Base-by-base conservation (phyloP, 176 grass and related monocot species). In the Aegilops longissima region DNA sequence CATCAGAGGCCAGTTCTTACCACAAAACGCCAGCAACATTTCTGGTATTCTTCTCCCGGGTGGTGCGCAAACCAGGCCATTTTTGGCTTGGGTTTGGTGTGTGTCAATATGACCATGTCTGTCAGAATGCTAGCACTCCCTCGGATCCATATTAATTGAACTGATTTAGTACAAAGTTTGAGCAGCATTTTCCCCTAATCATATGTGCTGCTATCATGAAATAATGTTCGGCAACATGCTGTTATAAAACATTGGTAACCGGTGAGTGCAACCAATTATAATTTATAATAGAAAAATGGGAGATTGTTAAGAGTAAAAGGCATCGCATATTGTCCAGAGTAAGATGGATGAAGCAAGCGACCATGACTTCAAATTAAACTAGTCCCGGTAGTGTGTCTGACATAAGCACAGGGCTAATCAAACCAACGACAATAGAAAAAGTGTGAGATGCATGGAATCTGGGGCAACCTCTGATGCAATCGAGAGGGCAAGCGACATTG, bases 361-460 rank as follows among this genome's bases (percentile, higher is more conserved):
- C 9, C 61, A 51, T 61, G 3, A 29, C 6, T 45, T 45, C 14
- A 9, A 25, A 84, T 8, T 73, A 25, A 89, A 85, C 61, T 36
- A 82, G 36, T 62, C 29, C 36, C 29, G 35, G 35, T 65, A 23
- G 66, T 87, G 73, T 87, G 73, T 13, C 8, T 86, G 73, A 79
- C 80, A 79, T 58, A 42, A 87, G 79, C 73, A 65, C 21, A 4
- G 25, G n/a, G 62, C 33, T 86, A 40, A 75, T 49, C 40, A 75
- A 75, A 42, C 27, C 59, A 40, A 29, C 3, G 83, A 52, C 11
- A 12, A 80, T 89, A 80, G 79, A 44, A 66, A 69, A 68, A 89
- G 68, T 62, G 61, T 30, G 6, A n/a, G 23, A 87, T 56, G 80
- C 7, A 87, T 56, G 84, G 74, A 90, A 90, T 67, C 89, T 73